Evolutionary conservation across 2,329 filamentous ascomycete genomes (phyloP), one percentile per base, ranked within the genome.

Genomic region (Alternaria conjuncta): DNA sequence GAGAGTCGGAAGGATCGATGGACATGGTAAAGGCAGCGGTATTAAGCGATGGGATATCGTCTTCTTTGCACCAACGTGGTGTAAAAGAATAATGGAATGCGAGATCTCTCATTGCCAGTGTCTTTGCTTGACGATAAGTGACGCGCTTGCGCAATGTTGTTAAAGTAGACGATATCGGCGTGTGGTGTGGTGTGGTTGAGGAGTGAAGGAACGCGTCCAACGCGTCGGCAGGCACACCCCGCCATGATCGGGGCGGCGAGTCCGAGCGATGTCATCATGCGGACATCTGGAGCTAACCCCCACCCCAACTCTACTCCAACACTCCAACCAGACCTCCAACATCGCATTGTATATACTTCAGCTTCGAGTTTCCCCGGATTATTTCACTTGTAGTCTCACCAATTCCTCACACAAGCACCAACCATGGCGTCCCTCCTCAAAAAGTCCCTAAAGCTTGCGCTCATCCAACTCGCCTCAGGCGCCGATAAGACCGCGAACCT

Each of bases 401-500:
- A 6, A 32, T 21, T 30, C 10, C 11, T 11, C 13, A 10, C 1
- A 20, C 28, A 28, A 11, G 5, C 26, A 18, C 21, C 53, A 41
- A 53, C 15, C 47, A 77, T 78, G 75, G 55, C 77, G 3, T 62
- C 69, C 7, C 68, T 79, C 45, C 74, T 80, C 66, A 79, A 80
- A 60, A 70, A 79, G 63, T 76, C 78, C 8, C 71, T 81, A 54
- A 79, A 78, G 63, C 76, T 80, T 59, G 79, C 79, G 28, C 76
- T 81, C 55, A 70, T 80, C 56, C 74, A 90, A 85, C 92, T 82
- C 44, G 78, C 79, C 36, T 75, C 76, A 26, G 77, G 77, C 65
- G 82, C 90, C 68, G 93, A 97, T 84, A 99, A 99, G 84, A 78
- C 89, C 11, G 86, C 87, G 70, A 99, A 99, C 82, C 92, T 99